These are phyloP conservation scores for Boletales sp. DNA, from an alignment of 768 basidiomycete genomes.

Conservation along the genomic window DNA sequence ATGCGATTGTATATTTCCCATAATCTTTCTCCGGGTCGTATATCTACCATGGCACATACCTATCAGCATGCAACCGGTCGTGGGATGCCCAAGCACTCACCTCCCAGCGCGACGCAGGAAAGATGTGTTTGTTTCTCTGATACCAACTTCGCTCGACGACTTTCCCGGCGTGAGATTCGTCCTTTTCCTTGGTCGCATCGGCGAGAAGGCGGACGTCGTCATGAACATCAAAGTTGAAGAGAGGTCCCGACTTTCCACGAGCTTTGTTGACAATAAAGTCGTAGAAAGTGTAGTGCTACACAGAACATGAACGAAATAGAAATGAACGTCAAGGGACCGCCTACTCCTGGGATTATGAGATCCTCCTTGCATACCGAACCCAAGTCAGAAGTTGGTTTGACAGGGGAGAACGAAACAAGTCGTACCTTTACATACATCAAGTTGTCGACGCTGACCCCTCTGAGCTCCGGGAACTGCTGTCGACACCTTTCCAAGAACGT, in stretches of 20 bases:
- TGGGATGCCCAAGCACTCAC: conserved; percentile 39
- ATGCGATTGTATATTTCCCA: conserved; percentile 83
- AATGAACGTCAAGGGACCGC: conserved; percentile 21
- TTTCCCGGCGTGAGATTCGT: conserved; percentile 98
- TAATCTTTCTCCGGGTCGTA: conserved; percentile 95
- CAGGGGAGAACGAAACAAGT: background rate
- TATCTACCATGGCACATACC: conserved; percentile 42
- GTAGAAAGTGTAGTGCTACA: conserved; percentile 96
- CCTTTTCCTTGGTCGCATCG: conserved; percentile 95
- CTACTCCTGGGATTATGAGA: conserved; percentile 91
- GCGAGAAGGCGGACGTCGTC: conserved; percentile 94
- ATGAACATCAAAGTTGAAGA: conserved; percentile 99
- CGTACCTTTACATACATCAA: conserved; percentile 96
- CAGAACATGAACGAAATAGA: background rate
- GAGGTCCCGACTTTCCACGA: conserved; percentile 93
- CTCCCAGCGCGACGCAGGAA: conserved; percentile 97
- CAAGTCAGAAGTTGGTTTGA: conserved; percentile 2
- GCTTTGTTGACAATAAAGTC: conserved; percentile 99
- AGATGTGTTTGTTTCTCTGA: conserved; percentile 95
- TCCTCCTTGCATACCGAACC: conserved; percentile 67
- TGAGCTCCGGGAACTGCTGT: conserved; percentile 87
- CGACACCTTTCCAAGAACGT: conserved; percentile 91
- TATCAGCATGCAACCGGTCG: background rate
- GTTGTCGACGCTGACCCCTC: conserved; percentile 90
- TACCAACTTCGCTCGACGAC: conserved; percentile 97